Conservation (phyloP, 768 basidiomycete species). For the Xerocomellus amylosporus region DNA sequence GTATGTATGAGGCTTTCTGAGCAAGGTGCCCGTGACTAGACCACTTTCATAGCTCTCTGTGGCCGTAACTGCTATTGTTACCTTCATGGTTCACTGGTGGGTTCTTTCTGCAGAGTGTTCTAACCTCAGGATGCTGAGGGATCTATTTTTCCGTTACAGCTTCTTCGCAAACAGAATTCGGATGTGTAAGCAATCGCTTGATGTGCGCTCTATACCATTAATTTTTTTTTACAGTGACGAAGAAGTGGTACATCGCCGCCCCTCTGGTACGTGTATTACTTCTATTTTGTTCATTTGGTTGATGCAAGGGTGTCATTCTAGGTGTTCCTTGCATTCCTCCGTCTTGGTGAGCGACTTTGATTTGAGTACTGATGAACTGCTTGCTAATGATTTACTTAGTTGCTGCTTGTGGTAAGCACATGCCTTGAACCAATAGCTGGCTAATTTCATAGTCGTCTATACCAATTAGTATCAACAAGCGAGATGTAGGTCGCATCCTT, state of each 20-base stretch:
- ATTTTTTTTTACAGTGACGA: constrained; percentile 23
- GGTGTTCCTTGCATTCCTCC: constrained; percentile 34
- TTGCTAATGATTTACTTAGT: constrained; percentile 20
- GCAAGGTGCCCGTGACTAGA: not conserved
- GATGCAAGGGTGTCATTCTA: not conserved
- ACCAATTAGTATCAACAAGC: constrained; percentile 27
- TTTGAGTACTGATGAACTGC: not conserved
- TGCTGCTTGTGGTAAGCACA: constrained; percentile 28
- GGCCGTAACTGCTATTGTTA: constrained; percentile 30
- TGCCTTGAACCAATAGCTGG: not conserved
- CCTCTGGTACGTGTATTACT: constrained; percentile 22
- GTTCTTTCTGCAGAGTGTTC: not conserved
- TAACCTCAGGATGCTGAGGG: not conserved
- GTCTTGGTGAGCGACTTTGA: constrained; percentile 26
- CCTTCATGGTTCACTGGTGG: constrained; percentile 35
- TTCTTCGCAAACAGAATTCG: constrained; percentile 36
- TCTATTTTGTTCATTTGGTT: not conserved
- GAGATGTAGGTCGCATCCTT: constrained; percentile 26
- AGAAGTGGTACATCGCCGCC: constrained; percentile 31
- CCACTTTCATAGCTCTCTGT: constrained; percentile 26
- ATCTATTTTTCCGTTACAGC: constrained; percentile 1
- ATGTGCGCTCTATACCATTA: not conserved
- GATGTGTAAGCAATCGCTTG: constrained; percentile 23
- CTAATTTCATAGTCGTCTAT: not conserved
- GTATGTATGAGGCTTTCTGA: constrained; percentile 9